Base-by-base conservation (phyloP, 768 basidiomycete species). In the Lactarius trivialis region DNA sequence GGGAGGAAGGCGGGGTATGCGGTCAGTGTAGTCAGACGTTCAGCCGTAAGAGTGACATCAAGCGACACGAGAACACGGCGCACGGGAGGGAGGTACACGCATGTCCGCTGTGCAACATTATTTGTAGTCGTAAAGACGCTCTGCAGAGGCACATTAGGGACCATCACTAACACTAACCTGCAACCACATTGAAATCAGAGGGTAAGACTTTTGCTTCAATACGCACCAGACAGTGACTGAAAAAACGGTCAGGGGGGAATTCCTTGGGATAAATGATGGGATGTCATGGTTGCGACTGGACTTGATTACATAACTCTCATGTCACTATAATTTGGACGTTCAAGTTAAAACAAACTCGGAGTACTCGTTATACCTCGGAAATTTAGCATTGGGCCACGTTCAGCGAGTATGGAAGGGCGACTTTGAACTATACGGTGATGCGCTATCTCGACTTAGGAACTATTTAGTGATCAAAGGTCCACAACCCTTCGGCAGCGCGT, bases 41-140 rank as follows among this genome's bases (percentile, higher is more conserved):
- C 58, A 60, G 54, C 21, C 63, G 63, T 34, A 50, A 3, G 28
- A 64, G 63, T 54, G 63, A 64, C 39, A 32, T 43, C 39, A 41
- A 19, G 54, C 63, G 63, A 55, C 63, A 64, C 39, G 60, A 55
- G 28, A 60, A 43, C 4, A 60, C 63, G 32, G 45, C 53, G 14
- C 58, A 64, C 32, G 19, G 17, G 2, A 64, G 55, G 26, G 54
- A 60, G 26, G 37, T 36, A 21, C 39, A 64, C 54, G 19, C 49
- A 37, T 64, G 63, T n/a, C 39, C 63, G 12, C 36, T 17, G 15
- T 64, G 63, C 49, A 5, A 33, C 8, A 37, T 43, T 9, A 19
- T 56, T 2, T 64, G 58, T 33, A 64, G 63, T 7, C 63, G 63
- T 19, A 64, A 15, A 12, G 63, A 64, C 1, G 63, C 63, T 19